Evolutionary conservation across 106 monocot species (phyloP).

Genomic region (Dendrobium huoshanense): DNA sequence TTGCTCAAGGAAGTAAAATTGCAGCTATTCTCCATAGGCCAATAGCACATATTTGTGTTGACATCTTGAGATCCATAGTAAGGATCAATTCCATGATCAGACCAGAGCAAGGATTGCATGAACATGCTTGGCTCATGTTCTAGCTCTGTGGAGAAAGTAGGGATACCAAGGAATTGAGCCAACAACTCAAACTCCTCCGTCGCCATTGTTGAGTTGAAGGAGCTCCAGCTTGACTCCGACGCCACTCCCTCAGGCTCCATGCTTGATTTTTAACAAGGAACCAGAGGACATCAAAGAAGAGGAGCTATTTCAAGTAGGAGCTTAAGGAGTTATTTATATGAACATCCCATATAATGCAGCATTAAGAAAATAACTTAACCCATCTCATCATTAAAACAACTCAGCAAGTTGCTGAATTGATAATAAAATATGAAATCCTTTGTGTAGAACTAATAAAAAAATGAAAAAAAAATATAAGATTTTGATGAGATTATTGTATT

Average conservation of each 20-base stretch:
- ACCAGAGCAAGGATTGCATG: slow-evolving; percentile 28
- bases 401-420: not conserved
- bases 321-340: slow-evolving; percentile 5
- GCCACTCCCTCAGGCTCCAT: slow-evolving; percentile 17
- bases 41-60: slow-evolving; percentile 15
- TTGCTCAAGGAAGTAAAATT: not conserved
- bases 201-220: slow-evolving; percentile 13
- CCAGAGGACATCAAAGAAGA: not conserved
- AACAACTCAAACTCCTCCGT: slow-evolving; percentile 34
- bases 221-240: slow-evolving; percentile 27
- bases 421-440: not conserved
- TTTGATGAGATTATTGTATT: not conserved
- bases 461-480: not conserved
- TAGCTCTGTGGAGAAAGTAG: slow-evolving; percentile 13
- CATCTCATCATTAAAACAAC: not conserved
- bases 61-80: slow-evolving; percentile 5
- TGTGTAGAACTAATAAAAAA: not conserved
- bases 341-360: not conserved
- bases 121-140: slow-evolving; percentile 10
- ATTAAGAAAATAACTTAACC: not conserved
- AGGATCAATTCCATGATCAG: slow-evolving; percentile 18
- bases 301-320: not conserved
- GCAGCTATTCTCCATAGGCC: slow-evolving; percentile 17
- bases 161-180: slow-evolving; percentile 27
- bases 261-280: not conserved